A percentile compares a stretch with the other conserved stretches of the same genome.
phyloP scores from a whole-genome alignment of 73 alveolate genomes.

The Halteria grandinella region DNA sequence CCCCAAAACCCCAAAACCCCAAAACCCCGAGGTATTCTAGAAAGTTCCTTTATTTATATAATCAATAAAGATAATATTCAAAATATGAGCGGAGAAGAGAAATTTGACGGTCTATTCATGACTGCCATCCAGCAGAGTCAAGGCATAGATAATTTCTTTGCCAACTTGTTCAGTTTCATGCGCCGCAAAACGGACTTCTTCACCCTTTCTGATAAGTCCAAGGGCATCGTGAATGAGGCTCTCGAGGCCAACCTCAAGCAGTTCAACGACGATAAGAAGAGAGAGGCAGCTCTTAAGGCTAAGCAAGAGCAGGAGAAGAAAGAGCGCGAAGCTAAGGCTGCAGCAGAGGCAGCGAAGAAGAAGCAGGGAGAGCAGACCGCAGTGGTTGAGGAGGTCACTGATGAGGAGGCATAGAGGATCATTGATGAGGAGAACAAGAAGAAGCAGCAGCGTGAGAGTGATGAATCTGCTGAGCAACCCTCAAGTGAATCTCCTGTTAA shows the following conservation, averaged over 20 bases:
- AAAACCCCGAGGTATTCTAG: neutral
- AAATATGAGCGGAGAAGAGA: conserved; percentile 64
- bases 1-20: conserved; percentile 55
- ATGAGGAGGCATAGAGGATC: conserved; percentile 79
- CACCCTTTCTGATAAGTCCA: conserved; percentile 75
- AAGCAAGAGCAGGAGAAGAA: conserved; percentile 77
- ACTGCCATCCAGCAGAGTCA: conserved; percentile 90
- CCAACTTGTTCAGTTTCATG: conserved; percentile 90
- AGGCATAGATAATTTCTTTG: conserved; percentile 91
- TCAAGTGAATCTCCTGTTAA: conserved; percentile 58
- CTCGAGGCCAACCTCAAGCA: conserved; percentile 58
- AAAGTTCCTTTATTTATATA: conserved; percentile 11
- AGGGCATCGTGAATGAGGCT: conserved; percentile 59
- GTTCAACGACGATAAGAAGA: conserved; percentile 78
- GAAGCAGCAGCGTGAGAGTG: too few relatives aligned
- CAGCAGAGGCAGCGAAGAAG: conserved; percentile 72
- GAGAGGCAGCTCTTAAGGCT: conserved; percentile 67
- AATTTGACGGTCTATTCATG: conserved; percentile 95
- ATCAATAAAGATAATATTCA: neutral
- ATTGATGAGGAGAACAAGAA: conserved; percentile 65
- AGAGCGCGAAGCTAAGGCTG: conserved; percentile 70
- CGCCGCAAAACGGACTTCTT: conserved; percentile 95
- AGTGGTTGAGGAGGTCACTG: conserved; percentile 67
- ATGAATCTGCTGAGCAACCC: too few relatives aligned
- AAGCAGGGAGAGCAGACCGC: conserved; percentile 64